Conservation (phyloP, 257 asterid species). For the Plantago ovata region DNA sequence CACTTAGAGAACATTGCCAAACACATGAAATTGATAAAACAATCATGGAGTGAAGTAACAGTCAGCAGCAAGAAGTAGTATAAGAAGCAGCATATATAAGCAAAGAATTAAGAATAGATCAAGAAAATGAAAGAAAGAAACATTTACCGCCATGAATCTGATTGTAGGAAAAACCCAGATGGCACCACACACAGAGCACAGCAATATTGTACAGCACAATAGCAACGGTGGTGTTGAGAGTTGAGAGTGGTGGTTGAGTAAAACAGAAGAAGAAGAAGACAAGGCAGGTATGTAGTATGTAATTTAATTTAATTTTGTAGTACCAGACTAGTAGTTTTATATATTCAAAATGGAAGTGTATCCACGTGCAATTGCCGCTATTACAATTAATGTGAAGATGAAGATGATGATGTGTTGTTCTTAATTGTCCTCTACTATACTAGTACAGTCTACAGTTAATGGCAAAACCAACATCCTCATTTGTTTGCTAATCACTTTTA, state of each 20-base stretch:
- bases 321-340: no score
- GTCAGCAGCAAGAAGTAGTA: slow-evolving; percentile 2
- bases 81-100: background rate
- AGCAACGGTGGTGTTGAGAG: background rate
- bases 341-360: background rate
- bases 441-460: no score
- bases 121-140: slow-evolving; percentile 16
- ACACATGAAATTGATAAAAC: background rate
- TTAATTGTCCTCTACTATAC: no score
- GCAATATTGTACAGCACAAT: background rate
- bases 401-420: background rate
- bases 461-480: no score
- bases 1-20: background rate
- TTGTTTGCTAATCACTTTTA: no score
- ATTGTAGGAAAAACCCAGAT: slow-evolving; percentile 21
- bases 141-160: slow-evolving; percentile 39
- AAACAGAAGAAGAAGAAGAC: background rate
- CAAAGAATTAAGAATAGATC: slow-evolving; percentile 8
- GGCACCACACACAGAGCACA: background rate
- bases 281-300: background rate
- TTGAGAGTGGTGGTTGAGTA: background rate
- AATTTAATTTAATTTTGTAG: background rate
- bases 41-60: background rate
- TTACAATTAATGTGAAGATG: slow-evolving; percentile 2
- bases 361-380: slow-evolving; percentile 11